Conservation (phyloP, 176 grass and related monocot species). For the Oropetium thomaeum region DNA sequence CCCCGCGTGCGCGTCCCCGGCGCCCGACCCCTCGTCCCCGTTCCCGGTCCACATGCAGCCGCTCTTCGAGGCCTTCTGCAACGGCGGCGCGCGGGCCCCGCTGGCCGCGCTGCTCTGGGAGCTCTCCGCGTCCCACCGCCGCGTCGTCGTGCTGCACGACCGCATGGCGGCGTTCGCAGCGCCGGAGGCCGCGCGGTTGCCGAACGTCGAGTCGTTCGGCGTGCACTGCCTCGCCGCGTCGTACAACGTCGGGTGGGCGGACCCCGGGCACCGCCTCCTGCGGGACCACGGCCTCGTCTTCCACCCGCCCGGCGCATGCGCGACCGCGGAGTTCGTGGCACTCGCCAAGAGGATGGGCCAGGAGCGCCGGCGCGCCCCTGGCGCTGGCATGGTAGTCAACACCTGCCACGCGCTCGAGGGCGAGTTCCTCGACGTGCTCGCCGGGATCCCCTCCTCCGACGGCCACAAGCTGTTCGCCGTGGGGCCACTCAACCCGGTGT, state of each 20-base stretch:
- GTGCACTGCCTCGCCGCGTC: slow-evolving; percentile 36
- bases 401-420: slow-evolving; percentile 38
- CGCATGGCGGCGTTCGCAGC: slow-evolving; percentile 29
- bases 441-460: slow-evolving; percentile 9
- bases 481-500: slow-evolving; percentile 42
- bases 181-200: neutral
- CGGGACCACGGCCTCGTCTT: neutral
- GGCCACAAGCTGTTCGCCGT: slow-evolving; percentile 53
- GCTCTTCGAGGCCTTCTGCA: slow-evolving; percentile 20
- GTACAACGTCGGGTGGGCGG: slow-evolving; percentile 31
- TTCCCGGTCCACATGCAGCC: slow-evolving; percentile 54
- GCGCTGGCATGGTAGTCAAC: slow-evolving; percentile 30
- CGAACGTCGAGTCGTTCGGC: slow-evolving; percentile 44
- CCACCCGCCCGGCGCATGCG: slow-evolving; percentile 19
- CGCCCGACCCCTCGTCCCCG: slow-evolving; percentile 21
- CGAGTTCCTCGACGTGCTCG: slow-evolving; percentile 42
- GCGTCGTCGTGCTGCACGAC: slow-evolving; percentile 44
- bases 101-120: slow-evolving; percentile 24
- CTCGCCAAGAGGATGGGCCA: neutral
- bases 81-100: slow-evolving; percentile 8
- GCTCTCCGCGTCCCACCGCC: slow-evolving; percentile 28
- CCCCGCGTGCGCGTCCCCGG: slow-evolving; percentile 29
- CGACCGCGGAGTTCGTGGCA: slow-evolving; percentile 27
- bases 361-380: neutral
- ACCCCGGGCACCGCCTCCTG: slow-evolving; percentile 5